A percentile compares a stretch with the other conserved stretches of the same genome.
Conservation (phyloP, 768 basidiomycete species). For the Suillus variegatus region DNA sequence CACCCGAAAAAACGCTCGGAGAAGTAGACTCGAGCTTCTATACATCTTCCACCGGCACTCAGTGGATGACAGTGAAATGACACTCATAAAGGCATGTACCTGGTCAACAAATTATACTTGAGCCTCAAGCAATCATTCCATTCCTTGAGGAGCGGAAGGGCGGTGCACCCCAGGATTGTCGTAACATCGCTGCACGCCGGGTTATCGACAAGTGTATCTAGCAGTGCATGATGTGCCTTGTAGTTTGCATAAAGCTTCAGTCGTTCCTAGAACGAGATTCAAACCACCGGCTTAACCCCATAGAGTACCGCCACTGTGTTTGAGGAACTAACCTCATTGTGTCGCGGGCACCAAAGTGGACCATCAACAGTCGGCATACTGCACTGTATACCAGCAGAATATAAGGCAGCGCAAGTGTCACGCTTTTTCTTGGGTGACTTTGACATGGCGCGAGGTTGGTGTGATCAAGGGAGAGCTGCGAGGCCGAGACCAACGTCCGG, state of each 20-base stretch:
- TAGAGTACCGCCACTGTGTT: background rate
- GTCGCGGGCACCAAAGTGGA: constrained; percentile 29
- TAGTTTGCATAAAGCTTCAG: constrained; percentile 39
- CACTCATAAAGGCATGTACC: constrained; percentile 18
- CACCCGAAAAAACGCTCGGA: constrained; percentile 43
- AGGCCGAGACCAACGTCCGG: no score
- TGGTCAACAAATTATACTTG: constrained; percentile 36
- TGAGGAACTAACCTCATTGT: constrained; percentile 28
- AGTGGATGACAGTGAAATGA: background rate
- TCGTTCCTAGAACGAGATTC: constrained; percentile 27
- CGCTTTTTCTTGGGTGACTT: constrained; percentile 14
- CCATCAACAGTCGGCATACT: constrained; percentile 13
- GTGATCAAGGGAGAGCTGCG: no score
- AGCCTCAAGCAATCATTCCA: constrained; percentile 34
- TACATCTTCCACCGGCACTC: constrained; percentile 31
- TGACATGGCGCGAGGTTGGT: constrained; percentile 8
- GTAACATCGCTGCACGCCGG: constrained; percentile 26
- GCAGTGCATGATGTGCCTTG: constrained; percentile 33
- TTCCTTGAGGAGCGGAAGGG: constrained; percentile 31
- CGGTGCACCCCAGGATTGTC: constrained; percentile 30
- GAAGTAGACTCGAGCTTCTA: constrained; percentile 39
- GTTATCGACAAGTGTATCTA: constrained; percentile 30
- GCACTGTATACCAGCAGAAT: constrained; percentile 16
- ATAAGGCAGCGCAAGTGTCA: constrained; percentile 20
- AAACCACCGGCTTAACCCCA: background rate